Base-by-base conservation (phyloP, 306 rosid genomes). In the Corylus americana region DNA sequence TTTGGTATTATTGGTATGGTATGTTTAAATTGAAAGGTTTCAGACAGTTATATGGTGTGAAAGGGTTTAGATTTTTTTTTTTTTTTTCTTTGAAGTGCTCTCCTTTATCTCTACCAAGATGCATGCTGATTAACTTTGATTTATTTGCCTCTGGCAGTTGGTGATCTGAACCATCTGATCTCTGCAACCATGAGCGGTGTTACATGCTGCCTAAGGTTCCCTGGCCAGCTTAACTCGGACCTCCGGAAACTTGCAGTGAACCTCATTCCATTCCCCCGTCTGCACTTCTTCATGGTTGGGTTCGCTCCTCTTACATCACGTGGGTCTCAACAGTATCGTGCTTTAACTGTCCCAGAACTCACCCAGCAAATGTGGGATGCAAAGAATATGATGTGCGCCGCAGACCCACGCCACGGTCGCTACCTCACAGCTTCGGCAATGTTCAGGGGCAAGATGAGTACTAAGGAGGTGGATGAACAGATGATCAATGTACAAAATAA, bases 281-380 rank as follows among this genome's bases (percentile, higher is more conserved):
- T 67, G 51, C 72, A 67, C 31, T 67, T 67, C 51, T 67, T 67
- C 39, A 67, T 67, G 72, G 72, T 67, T 67, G 72, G 72, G 20
- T 67, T 67, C 42, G 72, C 72, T 42, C 72, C 72, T 42, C 72
- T 67, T 67, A 67, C 72, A 16, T 67, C 72, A 42, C 72, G 72
- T 42, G 72, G 72, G 11, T 67, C 72, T 42, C 72, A 67, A 42
- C 72, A 67, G 51, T 67, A 67, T 51, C 72, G 72, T 39, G 72
- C 72, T 42, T 31, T 67, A 67, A 67, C 72, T 9, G 72, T 67
- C 16, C 72, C 72, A 18, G 72, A 67, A n/a, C 51, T 67, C 49
- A 67, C 72, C 72, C 72, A 67, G 72, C 72, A 67, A 67, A 67
- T 67, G 72, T 67, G 72, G 72, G 72, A 67, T 18, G 48, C 72